Evolutionary conservation across 2,329 filamentous ascomycete genomes (phyloP).

Genomic region (Ceratocystis eucalypticola): DNA sequence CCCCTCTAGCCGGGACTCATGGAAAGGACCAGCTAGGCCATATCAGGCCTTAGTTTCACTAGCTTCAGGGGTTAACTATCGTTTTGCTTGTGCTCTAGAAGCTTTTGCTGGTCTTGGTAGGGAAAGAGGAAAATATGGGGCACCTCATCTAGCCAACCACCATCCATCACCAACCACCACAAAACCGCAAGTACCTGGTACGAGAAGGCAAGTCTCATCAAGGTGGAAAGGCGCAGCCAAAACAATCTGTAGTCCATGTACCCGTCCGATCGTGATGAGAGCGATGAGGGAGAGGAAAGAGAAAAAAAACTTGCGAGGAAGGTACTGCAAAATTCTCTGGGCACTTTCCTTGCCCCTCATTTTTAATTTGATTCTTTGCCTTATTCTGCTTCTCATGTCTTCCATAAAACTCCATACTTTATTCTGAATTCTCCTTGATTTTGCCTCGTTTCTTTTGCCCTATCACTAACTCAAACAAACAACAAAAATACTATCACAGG

Average conservation of each 20-base stretch:
- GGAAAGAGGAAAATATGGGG: background rate
- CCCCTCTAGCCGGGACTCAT: background rate
- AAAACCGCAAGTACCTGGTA: background rate
- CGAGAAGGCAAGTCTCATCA: background rate
- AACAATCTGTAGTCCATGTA: background rate
- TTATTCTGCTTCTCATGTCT: background rate
- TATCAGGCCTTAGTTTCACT: slow-evolving; percentile 1
- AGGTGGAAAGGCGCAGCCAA: background rate
- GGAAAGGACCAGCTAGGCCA: background rate
- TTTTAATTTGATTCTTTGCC: background rate
- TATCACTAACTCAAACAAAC: background rate
- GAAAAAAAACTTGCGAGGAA: background rate
- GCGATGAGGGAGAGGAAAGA: background rate
- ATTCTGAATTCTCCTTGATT: background rate
- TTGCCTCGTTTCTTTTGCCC: background rate
- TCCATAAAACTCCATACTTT: background rate
- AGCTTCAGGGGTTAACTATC: background rate
- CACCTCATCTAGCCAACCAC: background rate
- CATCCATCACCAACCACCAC: background rate
- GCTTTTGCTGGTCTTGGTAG: background rate
- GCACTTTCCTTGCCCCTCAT: background rate
- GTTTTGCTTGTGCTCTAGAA: background rate
- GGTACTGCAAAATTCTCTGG: background rate
- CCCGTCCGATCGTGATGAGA: background rate
- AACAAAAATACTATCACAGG: background rate